Percentiles rank a stretch among this genome's conserved stretches.
Evolutionary conservation across 2,329 filamentous ascomycete species (phyloP).

Genomic region (Fusarium odoratissimum): DNA sequence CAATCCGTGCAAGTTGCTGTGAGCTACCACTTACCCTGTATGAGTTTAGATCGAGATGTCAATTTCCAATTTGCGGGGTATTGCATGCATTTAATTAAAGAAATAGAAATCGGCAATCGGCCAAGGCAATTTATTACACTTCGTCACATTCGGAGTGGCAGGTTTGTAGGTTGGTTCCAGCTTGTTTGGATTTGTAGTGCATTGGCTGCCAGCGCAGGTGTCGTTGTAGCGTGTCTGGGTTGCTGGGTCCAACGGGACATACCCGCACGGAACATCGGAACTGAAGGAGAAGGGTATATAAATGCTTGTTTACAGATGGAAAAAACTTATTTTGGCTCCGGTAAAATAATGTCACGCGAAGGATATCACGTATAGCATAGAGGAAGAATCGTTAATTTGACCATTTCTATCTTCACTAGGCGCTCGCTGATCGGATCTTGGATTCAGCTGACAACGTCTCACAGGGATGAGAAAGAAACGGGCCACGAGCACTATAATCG

Average conservation of each 20-base stretch:
- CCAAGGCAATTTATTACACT: neutral
- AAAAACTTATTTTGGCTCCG: neutral
- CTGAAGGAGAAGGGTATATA: neutral
- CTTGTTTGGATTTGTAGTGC: neutral
- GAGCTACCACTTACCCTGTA: neutral
- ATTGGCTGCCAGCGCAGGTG: fast-evolving
- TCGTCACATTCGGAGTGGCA: neutral
- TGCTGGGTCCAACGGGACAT: fast-evolving
- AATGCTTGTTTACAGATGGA: too few relatives aligned
- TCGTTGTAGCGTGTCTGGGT: too few relatives aligned
- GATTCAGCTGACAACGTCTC: neutral
- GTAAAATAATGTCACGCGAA: neutral
- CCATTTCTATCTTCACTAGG: fast-evolving
- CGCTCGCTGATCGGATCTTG: fast-evolving
- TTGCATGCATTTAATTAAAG: neutral
- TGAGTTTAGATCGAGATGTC: neutral
- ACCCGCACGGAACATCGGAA: fast-evolving
- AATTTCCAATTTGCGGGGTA: neutral
- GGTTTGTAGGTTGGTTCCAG: neutral
- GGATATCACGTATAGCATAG: neutral
- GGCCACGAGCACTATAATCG: too few relatives aligned
- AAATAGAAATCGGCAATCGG: neutral
- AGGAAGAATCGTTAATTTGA: neutral
- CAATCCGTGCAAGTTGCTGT: too few relatives aligned
- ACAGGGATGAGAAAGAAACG: fast-evolving